Base-by-base conservation (phyloP, 108 stramenopile species). In the Skeletonema menzelii region DNA sequence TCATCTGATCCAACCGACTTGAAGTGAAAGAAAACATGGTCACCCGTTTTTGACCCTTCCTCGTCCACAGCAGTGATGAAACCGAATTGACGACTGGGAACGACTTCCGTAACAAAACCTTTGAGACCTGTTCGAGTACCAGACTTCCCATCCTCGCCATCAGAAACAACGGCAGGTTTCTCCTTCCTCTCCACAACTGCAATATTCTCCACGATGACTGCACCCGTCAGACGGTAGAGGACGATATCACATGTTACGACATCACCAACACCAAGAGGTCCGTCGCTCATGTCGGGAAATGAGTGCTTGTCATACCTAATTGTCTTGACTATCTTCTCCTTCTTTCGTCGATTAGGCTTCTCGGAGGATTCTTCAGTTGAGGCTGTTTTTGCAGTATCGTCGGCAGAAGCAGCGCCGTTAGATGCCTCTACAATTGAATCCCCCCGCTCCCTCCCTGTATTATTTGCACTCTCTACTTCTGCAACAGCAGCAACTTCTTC, bases 31-130 rank as follows among this genome's bases (percentile, higher is more conserved):
- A 91, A 91, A 20, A 93, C 62, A 22, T 79, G 67, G 20, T 93
- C 90, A 59, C 72, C 77, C 47, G 76, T 79, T 46, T 84, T 84
- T 10, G 75, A 64, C 24, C 85, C 88, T 30, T 81, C 73, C 17
- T 88, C 86, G 65, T 93, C 88, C 22, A 90, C 53, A 6, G 85
- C 84, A 47, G 87, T 72, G 44, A 93, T 91, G 56, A 93, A 93
- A 17, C 92, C 92, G 75, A 93, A 91, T 40, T 89, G 81, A 26
- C 92, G 75, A 28, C 67, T 80, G 0, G 75, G 61, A 17, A 87
- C 84, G 37, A 91, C 84, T 57, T 91, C 88, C n/a, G 87, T 77
- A 5, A 93, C 87, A 67, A 91, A 57, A 3, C 91, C 91, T 47
- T 79, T 20, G 56, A 88, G 82, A 62, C 27, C 44, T 42, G 62